These are phyloP conservation scores for Pythium phragmiticola DNA, from an alignment of 352 stramenopile genomes.

Conservation along the genomic window DNA sequence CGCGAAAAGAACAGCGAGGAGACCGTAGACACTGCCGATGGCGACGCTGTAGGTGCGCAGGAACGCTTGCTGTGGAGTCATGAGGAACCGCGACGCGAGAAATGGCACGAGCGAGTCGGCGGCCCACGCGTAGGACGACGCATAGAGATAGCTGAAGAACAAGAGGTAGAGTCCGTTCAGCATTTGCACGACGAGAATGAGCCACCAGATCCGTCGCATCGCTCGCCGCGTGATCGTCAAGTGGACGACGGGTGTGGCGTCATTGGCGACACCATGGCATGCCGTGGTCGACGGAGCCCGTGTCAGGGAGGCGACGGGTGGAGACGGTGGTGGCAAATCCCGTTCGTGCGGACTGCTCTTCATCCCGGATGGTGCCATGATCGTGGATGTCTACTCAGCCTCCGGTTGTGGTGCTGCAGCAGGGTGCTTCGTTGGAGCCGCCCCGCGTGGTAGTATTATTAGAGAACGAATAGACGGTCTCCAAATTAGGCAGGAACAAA, in stretches of 20 bases:
- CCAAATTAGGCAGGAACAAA: too few species aligned
- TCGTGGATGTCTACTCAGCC: too few species aligned
- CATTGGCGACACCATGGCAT: too few species aligned
- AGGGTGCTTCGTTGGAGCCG: too few species aligned
- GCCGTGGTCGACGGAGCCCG: too few species aligned
- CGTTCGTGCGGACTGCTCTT: too few species aligned
- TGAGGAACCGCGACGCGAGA: constrained; percentile 1
- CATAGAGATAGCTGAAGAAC: constrained; percentile 8
- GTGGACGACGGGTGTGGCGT: background rate
- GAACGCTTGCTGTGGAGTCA: constrained; percentile 2
- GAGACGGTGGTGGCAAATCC: too few species aligned
- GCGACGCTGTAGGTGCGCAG: background rate
- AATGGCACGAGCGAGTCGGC: background rate
- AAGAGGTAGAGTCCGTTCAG: constrained; percentile 4
- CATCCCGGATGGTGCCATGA: too few species aligned
- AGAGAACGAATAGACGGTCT: too few species aligned
- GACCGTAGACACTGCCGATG: constrained; percentile 1
- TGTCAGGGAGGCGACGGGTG: too few species aligned
- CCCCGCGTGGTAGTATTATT: too few species aligned
- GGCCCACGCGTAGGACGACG: background rate
- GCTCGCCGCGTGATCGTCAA: constrained; percentile 8
- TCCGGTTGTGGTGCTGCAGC: too few species aligned
- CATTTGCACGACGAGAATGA: constrained; percentile 4
- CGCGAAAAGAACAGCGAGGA: background rate
- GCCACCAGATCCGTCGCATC: constrained; percentile 2